Evolutionary conservation across 208 protist genomes (phyloP).

Genomic region (Trypanosoma rangeli): DNA sequence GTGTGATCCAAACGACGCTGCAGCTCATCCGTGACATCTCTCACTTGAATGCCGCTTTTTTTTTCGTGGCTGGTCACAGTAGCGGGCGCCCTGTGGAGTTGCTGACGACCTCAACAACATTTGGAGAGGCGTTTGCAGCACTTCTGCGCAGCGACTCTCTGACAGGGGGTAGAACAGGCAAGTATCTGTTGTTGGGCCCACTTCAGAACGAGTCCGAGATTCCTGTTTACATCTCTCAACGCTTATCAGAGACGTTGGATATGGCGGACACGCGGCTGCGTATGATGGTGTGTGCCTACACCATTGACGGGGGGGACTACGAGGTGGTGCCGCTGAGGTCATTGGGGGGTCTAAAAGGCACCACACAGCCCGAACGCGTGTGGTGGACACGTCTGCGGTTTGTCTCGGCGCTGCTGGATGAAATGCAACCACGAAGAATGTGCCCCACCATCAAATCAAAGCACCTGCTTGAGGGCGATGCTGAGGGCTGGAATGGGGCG

Average conservation of each 20-base stretch:
- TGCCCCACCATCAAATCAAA: neutral
- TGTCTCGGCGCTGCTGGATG: neutral
- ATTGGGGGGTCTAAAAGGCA: neutral
- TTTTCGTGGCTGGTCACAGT: neutral
- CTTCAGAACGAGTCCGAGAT: neutral
- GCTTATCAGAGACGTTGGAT: neutral
- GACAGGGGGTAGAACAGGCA: neutral
- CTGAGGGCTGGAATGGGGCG: neutral
- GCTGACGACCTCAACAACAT: constrained; percentile 1
- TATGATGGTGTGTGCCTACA: constrained; percentile 18
- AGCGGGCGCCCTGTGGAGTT: neutral
- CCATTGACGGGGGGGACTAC: constrained; percentile 10
- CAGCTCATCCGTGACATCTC: constrained; percentile 10
- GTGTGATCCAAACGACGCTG: constrained; percentile 1
- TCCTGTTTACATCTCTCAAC: constrained; percentile 11
- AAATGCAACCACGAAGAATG: neutral
- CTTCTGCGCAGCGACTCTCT: neutral
- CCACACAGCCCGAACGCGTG: neutral
- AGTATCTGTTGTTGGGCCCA: constrained; percentile 7
- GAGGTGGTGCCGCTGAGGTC: constrained; percentile 5
- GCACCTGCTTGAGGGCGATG: neutral
- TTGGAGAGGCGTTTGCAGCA: neutral
- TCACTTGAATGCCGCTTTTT: constrained; percentile 14
- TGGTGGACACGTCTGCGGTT: constrained; percentile 18
- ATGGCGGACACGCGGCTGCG: neutral